These are phyloP conservation scores for Fusarium sp. DNA, from an alignment of 2,329 filamentous ascomycete genomes.

Conservation along the genomic window DNA sequence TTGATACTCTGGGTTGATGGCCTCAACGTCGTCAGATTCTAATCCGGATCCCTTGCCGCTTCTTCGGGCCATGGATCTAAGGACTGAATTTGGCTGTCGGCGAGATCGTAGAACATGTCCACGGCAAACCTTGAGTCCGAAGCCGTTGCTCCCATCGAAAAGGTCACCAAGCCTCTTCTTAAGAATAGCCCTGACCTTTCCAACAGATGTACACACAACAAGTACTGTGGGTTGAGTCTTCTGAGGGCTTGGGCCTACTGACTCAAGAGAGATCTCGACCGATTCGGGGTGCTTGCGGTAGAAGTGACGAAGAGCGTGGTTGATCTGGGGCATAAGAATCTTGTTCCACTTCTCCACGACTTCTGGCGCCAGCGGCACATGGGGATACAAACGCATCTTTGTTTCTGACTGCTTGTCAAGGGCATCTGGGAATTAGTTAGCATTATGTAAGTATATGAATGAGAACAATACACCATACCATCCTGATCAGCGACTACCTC, in stretches of 20 bases:
- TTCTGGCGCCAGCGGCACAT: slow-evolving; percentile 67
- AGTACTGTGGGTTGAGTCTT: slow-evolving; percentile 78
- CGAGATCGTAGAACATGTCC: slow-evolving; percentile 74
- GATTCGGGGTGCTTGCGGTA: slow-evolving; percentile 80
- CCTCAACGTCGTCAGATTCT: slow-evolving; percentile 53
- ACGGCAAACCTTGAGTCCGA: slow-evolving; percentile 76
- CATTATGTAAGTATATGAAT: background rate
- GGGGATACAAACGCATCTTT: slow-evolving; percentile 69
- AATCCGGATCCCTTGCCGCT: slow-evolving; percentile 48
- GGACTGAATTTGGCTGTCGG: slow-evolving; percentile 50
- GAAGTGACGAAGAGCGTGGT: slow-evolving; percentile 75
- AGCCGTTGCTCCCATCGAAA: slow-evolving; percentile 71
- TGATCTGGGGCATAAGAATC: slow-evolving; percentile 77
- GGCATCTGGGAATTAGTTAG: slow-evolving; percentile 34
- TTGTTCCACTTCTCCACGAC: slow-evolving; percentile 78
- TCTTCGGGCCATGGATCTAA: slow-evolving; percentile 48
- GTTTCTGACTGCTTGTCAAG: slow-evolving; percentile 44
- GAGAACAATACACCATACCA: slow-evolving; percentile 16
- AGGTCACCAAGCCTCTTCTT: slow-evolving; percentile 72
- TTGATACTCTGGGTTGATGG: slow-evolving; percentile 81
- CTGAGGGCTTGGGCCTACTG: slow-evolving; percentile 74
- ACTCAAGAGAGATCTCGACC: slow-evolving; percentile 80
- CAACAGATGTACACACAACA: slow-evolving; percentile 79
- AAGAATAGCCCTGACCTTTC: slow-evolving; percentile 76
- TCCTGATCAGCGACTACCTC: slow-evolving; percentile 29